Percentiles rank a stretch among this genome's conserved stretches.
Conservation (phyloP, 495 filamentous ascomycete genomes). For the Cercophora newfieldiana region DNA sequence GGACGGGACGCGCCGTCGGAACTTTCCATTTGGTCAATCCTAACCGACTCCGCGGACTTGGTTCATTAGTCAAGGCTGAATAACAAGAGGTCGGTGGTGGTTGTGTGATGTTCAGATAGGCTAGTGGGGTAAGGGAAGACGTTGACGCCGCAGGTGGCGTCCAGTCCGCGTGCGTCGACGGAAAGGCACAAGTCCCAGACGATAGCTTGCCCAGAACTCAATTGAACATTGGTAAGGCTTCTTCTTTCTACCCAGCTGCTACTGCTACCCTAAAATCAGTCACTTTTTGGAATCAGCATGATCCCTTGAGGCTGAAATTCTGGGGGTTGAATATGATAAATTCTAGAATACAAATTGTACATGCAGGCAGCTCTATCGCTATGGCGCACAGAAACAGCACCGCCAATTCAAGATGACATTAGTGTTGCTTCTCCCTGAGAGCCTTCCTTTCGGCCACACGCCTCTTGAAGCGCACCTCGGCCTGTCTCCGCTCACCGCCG, state of each 20-base stretch:
- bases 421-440: slow-evolving; percentile 37
- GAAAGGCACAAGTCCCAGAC: not conserved
- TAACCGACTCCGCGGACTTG: not conserved
- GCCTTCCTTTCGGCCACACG: slow-evolving; percentile 51
- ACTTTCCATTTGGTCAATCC: not conserved
- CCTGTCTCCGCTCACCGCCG: slow-evolving; percentile 88
- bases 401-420: slow-evolving; percentile 15
- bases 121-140: not conserved
- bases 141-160: not conserved
- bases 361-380: not conserved
- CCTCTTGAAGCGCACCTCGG: slow-evolving; percentile 68
- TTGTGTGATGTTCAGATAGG: slow-evolving; percentile 9
- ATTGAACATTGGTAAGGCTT: not conserved
- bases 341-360: slow-evolving; percentile 1
- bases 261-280: not conserved
- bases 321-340: not conserved
- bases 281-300: not conserved
- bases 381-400: not conserved
- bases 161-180: not conserved
- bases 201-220: not conserved
- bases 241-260: not conserved
- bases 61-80: slow-evolving; percentile 16
- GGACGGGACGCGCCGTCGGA: not conserved
- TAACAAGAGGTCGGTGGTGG: not conserved
- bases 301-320: not conserved